Conservation (phyloP, 2,329 filamentous ascomycete species). For the Rasamsonia emersonii region DNA sequence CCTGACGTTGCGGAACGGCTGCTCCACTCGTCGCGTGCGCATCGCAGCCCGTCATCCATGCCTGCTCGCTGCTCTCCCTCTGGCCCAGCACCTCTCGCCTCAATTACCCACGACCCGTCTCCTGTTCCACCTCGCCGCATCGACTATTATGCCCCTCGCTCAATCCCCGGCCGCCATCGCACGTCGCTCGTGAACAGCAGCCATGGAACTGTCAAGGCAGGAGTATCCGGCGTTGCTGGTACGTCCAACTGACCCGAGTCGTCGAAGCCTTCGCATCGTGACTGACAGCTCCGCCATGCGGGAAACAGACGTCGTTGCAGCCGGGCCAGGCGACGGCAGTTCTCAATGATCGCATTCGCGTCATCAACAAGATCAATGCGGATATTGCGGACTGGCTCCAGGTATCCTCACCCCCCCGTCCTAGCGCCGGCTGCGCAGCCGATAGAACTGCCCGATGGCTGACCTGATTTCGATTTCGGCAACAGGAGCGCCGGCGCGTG, state of each 20-base stretch:
- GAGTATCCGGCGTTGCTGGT: slow-evolving; percentile 96
- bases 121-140: too few species aligned
- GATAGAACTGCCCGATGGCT: not conserved
- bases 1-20: too few species aligned
- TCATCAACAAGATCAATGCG: slow-evolving; percentile 75
- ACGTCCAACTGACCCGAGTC: slow-evolving; percentile 31
- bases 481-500: slow-evolving; percentile 79
- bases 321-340: slow-evolving; percentile 73
- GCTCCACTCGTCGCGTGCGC: too few species aligned
- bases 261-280: slow-evolving; percentile 14
- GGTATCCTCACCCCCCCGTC: slow-evolving; percentile 46
- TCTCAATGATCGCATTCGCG: slow-evolving; percentile 77
- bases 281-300: slow-evolving; percentile 9
- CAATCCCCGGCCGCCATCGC: slow-evolving; percentile 12
- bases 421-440: not conserved
- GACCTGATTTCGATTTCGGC: slow-evolving; percentile 1
- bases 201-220: slow-evolving; percentile 69
- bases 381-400: slow-evolving; percentile 96
- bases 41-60: too few species aligned
- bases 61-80: too few species aligned
- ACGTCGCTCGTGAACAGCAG: slow-evolving; percentile 16
- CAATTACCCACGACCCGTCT: too few species aligned
- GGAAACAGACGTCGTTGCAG: slow-evolving; percentile 62
- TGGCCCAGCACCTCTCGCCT: too few species aligned
- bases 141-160: slow-evolving; percentile 28